Conservation (phyloP, 495 filamentous ascomycete genomes). For the Trichoderma virens region DNA sequence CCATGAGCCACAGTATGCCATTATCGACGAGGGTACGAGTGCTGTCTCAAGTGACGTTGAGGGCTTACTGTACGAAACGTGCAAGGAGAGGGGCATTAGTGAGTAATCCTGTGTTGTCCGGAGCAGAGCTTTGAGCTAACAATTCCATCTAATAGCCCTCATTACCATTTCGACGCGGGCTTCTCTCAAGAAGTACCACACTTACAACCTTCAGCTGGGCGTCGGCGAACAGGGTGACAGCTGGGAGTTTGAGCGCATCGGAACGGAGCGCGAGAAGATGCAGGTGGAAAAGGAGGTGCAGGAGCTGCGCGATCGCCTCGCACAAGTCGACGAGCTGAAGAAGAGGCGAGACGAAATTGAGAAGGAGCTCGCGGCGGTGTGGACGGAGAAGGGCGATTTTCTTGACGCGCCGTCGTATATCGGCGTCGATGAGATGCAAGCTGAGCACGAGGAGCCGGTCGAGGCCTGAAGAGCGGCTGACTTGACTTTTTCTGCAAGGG, state of each 20-base stretch:
- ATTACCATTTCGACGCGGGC: slow-evolving; percentile 92
- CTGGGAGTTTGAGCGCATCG: slow-evolving; percentile 90
- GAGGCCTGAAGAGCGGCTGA: not conserved
- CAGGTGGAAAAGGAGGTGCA: slow-evolving; percentile 82
- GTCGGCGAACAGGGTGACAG: slow-evolving; percentile 55
- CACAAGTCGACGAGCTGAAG: slow-evolving; percentile 79
- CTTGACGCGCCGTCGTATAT: slow-evolving; percentile 27
- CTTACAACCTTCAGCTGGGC: slow-evolving; percentile 77
- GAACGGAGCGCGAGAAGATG: slow-evolving; percentile 84
- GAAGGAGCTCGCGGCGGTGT: slow-evolving; percentile 45
- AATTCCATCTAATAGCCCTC: slow-evolving; percentile 42
- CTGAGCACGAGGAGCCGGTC: not conserved
- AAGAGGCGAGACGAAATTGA: slow-evolving; percentile 66
- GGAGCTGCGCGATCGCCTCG: slow-evolving; percentile 69
- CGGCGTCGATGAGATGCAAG: not conserved
- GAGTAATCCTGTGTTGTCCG: too few relatives aligned
- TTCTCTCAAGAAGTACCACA: slow-evolving; percentile 90
- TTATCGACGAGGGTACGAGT: slow-evolving; percentile 92
- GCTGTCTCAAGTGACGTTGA: slow-evolving; percentile 94
- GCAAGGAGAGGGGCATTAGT: slow-evolving; percentile 89
- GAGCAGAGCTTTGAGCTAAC: slow-evolving; percentile 19
- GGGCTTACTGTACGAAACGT: slow-evolving; percentile 82
- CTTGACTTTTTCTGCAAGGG: not conserved
- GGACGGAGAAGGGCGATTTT: slow-evolving; percentile 41
- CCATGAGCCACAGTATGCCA: slow-evolving; percentile 87